Evolutionary conservation across 768 basidiomycete species (phyloP).

Genomic region (Porphyrellus cyaneotinctus): DNA sequence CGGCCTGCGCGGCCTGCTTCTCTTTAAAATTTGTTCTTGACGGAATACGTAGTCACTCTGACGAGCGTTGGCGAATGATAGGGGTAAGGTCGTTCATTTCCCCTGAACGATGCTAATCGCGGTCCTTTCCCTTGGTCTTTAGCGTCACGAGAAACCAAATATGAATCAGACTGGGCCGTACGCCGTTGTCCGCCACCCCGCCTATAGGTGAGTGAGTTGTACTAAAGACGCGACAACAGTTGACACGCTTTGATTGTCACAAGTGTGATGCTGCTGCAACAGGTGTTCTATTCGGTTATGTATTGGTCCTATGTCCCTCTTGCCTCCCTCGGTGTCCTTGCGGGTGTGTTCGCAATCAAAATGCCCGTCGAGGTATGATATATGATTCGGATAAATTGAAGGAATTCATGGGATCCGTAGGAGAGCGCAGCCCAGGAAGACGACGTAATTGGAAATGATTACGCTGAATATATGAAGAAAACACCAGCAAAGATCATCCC

Average conservation of each 20-base stretch:
- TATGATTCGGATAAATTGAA: not conserved
- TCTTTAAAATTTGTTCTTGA: conserved; percentile 13
- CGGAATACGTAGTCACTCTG: conserved; percentile 17
- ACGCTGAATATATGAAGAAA: conserved; percentile 28
- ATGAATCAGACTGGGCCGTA: conserved; percentile 33
- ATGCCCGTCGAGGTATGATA: conserved; percentile 33
- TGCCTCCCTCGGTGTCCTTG: conserved; percentile 21
- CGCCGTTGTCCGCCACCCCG: conserved; percentile 35
- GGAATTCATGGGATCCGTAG: conserved; percentile 14
- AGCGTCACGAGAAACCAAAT: conserved; percentile 30
- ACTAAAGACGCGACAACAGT: not conserved
- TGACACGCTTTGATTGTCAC: not conserved
- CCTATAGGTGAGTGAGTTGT: conserved; percentile 27
- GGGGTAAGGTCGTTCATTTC: conserved; percentile 20
- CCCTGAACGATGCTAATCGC: not conserved
- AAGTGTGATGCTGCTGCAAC: conserved; percentile 26
- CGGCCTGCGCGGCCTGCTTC: conserved; percentile 26
- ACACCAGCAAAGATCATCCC: conserved; percentile 31
- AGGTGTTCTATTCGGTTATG: conserved; percentile 23
- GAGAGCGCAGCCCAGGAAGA: conserved; percentile 29
- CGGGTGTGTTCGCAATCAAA: conserved; percentile 28
- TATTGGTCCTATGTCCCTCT: conserved; percentile 37
- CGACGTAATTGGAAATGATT: conserved; percentile 22
- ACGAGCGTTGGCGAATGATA: conserved; percentile 31
- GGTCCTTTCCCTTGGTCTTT: not conserved